Conservation (phyloP, 306 rosid species). For the Corylus heterophylla region DNA sequence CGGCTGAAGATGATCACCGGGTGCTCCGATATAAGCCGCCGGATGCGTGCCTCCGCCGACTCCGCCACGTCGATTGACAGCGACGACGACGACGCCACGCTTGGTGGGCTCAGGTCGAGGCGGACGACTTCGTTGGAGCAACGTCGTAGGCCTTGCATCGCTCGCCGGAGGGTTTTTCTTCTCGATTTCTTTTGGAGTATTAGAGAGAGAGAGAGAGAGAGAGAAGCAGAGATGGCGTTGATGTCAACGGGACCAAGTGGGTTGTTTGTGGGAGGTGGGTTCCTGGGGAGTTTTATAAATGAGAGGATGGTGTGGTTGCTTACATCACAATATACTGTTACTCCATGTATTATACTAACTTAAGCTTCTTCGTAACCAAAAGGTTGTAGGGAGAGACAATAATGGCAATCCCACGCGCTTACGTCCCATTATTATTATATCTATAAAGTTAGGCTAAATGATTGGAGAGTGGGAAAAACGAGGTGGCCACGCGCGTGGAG, state of each 20-base stretch:
- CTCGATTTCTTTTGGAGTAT: neutral
- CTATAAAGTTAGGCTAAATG: neutral
- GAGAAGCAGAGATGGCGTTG: neutral
- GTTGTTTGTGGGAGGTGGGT: neutral
- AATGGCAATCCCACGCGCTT: slow-evolving; percentile 22
- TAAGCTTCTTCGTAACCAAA: neutral
- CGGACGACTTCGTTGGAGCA: slow-evolving; percentile 70
- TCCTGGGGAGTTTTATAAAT: slow-evolving; percentile 26
- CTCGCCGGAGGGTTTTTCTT: slow-evolving; percentile 1
- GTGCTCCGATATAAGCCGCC: slow-evolving; percentile 87
- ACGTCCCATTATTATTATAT: neutral
- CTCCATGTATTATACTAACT: slow-evolving; percentile 6
- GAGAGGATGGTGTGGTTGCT: slow-evolving; percentile 37
- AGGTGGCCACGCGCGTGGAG: slow-evolving; percentile 22
- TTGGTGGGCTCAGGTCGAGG: slow-evolving; percentile 43
- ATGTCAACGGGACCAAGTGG: slow-evolving; percentile 45
- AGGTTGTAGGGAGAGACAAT: no score
- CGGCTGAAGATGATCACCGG: slow-evolving; percentile 92
- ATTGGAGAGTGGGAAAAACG: neutral
- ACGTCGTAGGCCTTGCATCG: slow-evolving; percentile 77
- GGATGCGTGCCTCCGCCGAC: slow-evolving; percentile 73
- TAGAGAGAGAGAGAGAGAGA: neutral
- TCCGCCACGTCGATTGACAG: slow-evolving; percentile 86
- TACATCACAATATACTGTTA: slow-evolving; percentile 49
- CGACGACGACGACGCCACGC: slow-evolving; percentile 36